Conservation (phyloP, 2,329 filamentous ascomycete genomes). For the Scolecobasidium constrictum region DNA sequence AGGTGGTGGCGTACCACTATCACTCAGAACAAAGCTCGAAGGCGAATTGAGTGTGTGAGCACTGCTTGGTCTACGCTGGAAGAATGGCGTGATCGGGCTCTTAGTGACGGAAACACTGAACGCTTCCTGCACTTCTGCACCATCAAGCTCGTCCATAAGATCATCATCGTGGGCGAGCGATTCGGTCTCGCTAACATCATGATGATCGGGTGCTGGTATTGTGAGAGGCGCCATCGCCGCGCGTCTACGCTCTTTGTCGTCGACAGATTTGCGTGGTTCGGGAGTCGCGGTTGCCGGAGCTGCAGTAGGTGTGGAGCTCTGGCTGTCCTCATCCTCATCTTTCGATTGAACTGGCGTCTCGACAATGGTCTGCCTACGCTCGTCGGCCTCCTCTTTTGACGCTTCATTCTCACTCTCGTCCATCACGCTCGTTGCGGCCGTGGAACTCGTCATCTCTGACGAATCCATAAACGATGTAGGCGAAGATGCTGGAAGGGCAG, state of each 20-base stretch:
- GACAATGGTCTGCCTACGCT: background rate
- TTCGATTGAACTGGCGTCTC: background rate
- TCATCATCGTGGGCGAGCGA: conserved; percentile 66
- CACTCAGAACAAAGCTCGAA: background rate
- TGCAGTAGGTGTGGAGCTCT: background rate
- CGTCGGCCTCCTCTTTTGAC: background rate
- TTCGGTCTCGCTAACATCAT: conserved; percentile 16
- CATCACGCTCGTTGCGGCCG: conserved; percentile 5
- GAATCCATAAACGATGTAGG: conserved; percentile 5
- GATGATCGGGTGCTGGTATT: background rate
- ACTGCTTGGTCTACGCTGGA: conserved; percentile 17
- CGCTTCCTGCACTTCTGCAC: conserved; percentile 73
- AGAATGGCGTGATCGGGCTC: conserved; percentile 65
- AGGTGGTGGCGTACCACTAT: background rate
- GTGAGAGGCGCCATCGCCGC: conserved; percentile 2
- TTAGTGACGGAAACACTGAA: conserved; percentile 68
- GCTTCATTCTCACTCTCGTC: conserved; percentile 3
- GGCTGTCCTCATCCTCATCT: background rate
- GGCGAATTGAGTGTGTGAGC: background rate
- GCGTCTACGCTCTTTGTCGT: conserved; percentile 1
- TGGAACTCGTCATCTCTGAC: conserved; percentile 1
- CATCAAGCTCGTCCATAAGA: conserved; percentile 75
- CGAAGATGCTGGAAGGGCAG: conserved; percentile 1
- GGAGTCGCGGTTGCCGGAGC: background rate
- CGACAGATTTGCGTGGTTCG: background rate